A percentile compares a stretch with the other conserved stretches of the same genome.
phyloP scores from a whole-genome alignment of 1,139 yeast species.

The Lodderomyces elongisporus region DNA sequence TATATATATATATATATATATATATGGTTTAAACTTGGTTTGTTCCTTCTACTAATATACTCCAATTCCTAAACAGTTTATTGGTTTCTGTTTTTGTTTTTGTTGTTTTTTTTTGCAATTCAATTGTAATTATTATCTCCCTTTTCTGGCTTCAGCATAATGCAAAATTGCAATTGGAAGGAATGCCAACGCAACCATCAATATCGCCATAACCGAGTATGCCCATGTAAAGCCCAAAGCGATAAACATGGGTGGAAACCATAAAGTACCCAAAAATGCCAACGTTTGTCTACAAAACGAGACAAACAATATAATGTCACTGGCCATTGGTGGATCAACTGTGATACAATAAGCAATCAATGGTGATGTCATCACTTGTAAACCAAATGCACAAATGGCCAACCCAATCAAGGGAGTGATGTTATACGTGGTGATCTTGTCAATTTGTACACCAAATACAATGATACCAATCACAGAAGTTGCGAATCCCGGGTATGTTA shows the following conservation, averaged over 20 bases:
- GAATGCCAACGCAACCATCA: conserved; percentile 11
- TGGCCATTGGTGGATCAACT: conserved; percentile 10
- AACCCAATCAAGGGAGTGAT: conserved; percentile 17
- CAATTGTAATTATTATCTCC: too few species aligned
- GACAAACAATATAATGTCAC: conserved; percentile 15
- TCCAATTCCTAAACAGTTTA: background rate
- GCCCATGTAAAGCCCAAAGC: conserved; percentile 14
- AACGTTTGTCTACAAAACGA: conserved; percentile 16
- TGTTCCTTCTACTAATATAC: background rate
- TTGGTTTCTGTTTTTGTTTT: too few species aligned
- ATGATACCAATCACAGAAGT: conserved; percentile 15
- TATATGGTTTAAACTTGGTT: background rate
- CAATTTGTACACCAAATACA: conserved; percentile 15
- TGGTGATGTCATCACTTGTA: conserved; percentile 17
- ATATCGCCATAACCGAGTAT: conserved; percentile 15
- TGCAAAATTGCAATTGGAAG: conserved; percentile 6
- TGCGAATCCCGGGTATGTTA: conserved; percentile 17
- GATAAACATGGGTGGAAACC: conserved; percentile 17
- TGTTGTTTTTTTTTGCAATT: too few species aligned
- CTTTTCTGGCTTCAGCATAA: conserved; percentile 2
- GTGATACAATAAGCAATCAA: conserved; percentile 17
- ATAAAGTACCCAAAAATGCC: conserved; percentile 20
- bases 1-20: too few species aligned
- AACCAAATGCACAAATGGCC: conserved; percentile 16
- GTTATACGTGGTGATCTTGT: conserved; percentile 13